Percentiles rank a stretch among this genome's conserved stretches.
phyloP scores from a whole-genome alignment of 2,329 filamentous ascomycete genomes.

The Scedosporium apiospermum region DNA sequence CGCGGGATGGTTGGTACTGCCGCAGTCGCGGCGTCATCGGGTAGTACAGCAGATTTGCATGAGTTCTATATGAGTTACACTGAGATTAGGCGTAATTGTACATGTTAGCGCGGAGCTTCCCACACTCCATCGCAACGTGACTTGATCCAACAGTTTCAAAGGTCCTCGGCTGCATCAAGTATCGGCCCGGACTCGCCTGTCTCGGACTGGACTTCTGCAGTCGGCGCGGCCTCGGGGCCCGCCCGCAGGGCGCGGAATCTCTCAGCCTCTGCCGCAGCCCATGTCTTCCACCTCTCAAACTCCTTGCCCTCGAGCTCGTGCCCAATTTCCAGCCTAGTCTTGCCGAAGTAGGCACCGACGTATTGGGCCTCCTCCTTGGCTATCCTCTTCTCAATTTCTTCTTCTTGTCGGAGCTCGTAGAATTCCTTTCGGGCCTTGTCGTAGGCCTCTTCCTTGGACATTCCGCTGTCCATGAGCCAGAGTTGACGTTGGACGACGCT shows the following conservation, averaged over 20 bases:
- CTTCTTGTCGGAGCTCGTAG: constrained; percentile 70
- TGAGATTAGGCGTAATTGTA: constrained; percentile 2
- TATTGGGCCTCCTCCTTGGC: constrained; percentile 79
- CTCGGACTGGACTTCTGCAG: constrained; percentile 14
- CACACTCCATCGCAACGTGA: neutral
- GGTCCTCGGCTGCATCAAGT: neutral
- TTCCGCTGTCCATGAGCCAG: constrained; percentile 62
- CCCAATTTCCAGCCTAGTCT: constrained; percentile 62
- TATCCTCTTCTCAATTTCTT: constrained; percentile 75
- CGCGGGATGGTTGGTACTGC: constrained; percentile 5
- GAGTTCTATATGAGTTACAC: constrained; percentile 4
- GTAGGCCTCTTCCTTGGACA: constrained; percentile 64
- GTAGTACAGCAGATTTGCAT: constrained; percentile 5
- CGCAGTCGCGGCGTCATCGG: neutral
- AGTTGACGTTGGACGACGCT: constrained; percentile 91
- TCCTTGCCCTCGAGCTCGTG: constrained; percentile 72
- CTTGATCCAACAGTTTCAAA: neutral
- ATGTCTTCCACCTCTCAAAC: constrained; percentile 78
- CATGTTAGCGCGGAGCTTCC: neutral
- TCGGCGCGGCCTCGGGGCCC: constrained; percentile 19
- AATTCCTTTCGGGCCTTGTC: constrained; percentile 83
- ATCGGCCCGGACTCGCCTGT: constrained; percentile 7
- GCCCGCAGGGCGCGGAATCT: constrained; percentile 28
- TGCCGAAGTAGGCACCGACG: constrained; percentile 83
- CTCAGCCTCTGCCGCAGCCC: constrained; percentile 49